Evolutionary conservation across 495 filamentous ascomycete genomes (phyloP).

Genomic region (Penicillium crystallinum): DNA sequence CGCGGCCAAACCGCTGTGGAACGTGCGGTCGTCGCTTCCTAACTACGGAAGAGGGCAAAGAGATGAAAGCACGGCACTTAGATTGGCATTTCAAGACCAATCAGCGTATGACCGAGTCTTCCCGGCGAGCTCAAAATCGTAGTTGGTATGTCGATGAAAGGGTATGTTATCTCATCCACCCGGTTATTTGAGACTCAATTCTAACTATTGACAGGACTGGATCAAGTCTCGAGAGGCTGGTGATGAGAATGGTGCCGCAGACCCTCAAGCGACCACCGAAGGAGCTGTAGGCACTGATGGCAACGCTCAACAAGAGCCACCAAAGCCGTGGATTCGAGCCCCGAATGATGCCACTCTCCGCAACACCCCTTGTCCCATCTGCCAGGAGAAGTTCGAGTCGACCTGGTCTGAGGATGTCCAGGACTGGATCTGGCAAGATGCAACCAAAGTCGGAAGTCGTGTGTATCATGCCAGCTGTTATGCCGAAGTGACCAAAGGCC

Average conservation of each 20-base stretch:
- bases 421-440: slow-evolving; percentile 96
- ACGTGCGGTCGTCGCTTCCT: slow-evolving; percentile 88
- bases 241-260: slow-evolving; percentile 51
- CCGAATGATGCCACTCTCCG: slow-evolving; percentile 69
- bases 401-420: slow-evolving; percentile 85
- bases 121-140: slow-evolving; percentile 76
- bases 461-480: slow-evolving; percentile 90
- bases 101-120: slow-evolving; percentile 75
- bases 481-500: slow-evolving; percentile 66
- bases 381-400: slow-evolving; percentile 89
- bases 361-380: slow-evolving; percentile 79
- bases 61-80: slow-evolving; percentile 85
- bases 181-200: not conserved
- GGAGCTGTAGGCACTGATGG: slow-evolving; percentile 29
- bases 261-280: slow-evolving; percentile 35
- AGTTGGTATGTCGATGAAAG: slow-evolving; percentile 92
- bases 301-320: slow-evolving; percentile 50
- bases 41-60: slow-evolving; percentile 67
- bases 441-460: slow-evolving; percentile 67
- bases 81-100: slow-evolving; percentile 98
- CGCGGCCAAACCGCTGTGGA: slow-evolving; percentile 75
- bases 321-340: slow-evolving; percentile 72
- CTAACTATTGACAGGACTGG: slow-evolving; percentile 61
- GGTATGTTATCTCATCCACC: slow-evolving; percentile 48
- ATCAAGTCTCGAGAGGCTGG: slow-evolving; percentile 72